These are phyloP conservation scores for Ochromonas danica DNA, from an alignment of 108 stramenopile species.

Conservation along the genomic window DNA sequence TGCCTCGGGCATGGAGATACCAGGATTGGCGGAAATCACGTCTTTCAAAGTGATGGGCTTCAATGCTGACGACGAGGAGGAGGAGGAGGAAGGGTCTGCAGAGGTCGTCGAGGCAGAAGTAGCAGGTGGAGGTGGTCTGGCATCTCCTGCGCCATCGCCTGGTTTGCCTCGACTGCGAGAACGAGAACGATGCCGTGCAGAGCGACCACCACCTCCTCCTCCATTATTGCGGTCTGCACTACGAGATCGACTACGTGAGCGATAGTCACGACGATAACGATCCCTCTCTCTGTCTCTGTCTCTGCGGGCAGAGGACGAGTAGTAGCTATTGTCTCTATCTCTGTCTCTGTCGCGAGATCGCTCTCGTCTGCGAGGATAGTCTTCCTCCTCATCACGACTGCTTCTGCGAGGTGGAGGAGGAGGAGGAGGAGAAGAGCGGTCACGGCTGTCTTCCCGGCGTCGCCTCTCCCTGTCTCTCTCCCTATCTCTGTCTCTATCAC, in stretches of 20 bases:
- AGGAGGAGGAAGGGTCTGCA: neutral
- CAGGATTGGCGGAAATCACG: neutral
- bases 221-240: neutral
- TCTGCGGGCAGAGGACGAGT: neutral
- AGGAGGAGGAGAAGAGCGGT: neutral
- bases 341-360: neutral
- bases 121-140: neutral
- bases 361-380: neutral
- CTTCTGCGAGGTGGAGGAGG: no score
- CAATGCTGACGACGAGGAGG: neutral
- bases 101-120: neutral
- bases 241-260: neutral
- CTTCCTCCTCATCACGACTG: neutral
- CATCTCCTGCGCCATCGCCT: neutral
- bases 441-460: neutral
- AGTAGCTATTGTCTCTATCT: neutral
- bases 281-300: conserved; percentile 28
- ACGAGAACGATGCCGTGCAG: neutral
- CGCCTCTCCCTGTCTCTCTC: neutral
- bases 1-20: conserved; percentile 29
- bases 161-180: neutral
- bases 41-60: conserved; percentile 15
- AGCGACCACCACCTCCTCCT: neutral
- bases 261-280: neutral
- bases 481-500: conserved; percentile 17